phyloP scores from a whole-genome alignment of 2,329 filamentous ascomycete species.

The Fusarium proliferatum region DNA sequence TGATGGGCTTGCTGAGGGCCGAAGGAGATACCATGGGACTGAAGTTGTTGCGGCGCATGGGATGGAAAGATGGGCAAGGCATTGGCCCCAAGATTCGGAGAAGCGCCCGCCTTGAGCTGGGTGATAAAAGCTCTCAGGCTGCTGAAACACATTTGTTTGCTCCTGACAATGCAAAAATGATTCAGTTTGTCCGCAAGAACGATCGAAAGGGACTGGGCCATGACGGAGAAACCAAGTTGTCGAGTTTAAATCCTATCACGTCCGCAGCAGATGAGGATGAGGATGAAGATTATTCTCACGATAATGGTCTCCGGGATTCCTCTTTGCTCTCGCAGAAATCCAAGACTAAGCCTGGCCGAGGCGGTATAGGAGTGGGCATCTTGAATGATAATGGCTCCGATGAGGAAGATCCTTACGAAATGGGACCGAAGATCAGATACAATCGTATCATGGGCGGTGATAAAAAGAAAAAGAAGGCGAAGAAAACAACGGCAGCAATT shows the following conservation, averaged over 20 bases:
- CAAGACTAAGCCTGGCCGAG: conserved; percentile 63
- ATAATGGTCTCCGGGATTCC: neutral
- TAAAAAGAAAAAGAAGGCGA: conserved; percentile 81
- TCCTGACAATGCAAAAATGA: conserved; percentile 80
- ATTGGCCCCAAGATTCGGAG: conserved; percentile 88
- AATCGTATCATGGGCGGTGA: conserved; percentile 83
- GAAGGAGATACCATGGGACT: conserved; percentile 88
- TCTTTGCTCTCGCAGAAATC: conserved; percentile 54
- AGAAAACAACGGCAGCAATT: conserved; percentile 57
- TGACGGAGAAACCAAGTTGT: conserved; percentile 66
- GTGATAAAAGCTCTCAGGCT: conserved; percentile 51
- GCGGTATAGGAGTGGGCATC: conserved; percentile 87
- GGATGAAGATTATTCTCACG: conserved; percentile 55
- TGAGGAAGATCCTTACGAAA: conserved; percentile 92
- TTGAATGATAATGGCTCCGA: conserved; percentile 95
- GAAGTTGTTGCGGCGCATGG: conserved; percentile 89
- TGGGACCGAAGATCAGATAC: conserved; percentile 91
- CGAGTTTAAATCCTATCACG: conserved; percentile 47
- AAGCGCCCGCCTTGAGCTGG: conserved; percentile 71
- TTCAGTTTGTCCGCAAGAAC: conserved; percentile 72
- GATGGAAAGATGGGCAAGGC: conserved; percentile 94
- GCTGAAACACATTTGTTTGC: conserved; percentile 79
- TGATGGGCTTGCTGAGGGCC: conserved; percentile 78
- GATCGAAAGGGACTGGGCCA: conserved; percentile 79
- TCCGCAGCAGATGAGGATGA: conserved; percentile 49